Base-by-base conservation (phyloP, 345 rosid species). In the Lumnitzera littorea region DNA sequence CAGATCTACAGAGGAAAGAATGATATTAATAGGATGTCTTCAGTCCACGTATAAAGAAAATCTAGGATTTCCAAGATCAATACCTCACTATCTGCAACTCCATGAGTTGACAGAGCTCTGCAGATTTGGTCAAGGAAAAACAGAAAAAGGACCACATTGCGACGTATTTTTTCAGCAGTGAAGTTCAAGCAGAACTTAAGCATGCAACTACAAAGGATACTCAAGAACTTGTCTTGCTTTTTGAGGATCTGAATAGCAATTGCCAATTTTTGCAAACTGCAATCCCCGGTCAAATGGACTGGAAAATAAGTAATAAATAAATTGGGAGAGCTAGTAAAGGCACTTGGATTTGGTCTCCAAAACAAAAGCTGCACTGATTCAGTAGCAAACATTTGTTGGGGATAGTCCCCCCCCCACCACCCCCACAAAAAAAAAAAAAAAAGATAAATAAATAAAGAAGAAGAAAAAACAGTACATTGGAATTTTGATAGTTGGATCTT, bases 21-120 rank as follows among this genome's bases (percentile, higher is more conserved):
- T 12, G n/a, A 60, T 65, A 66, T 71, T 46, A 68, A 58, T 16
- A 62, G 11, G 66, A 59, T 23, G 53, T 61, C 66, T 62, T 41
- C 24, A 24, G 46, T 20, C 58, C 16, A 11, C 51, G 36, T 41
- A 63, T 51, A 58, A 63, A 61, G 59, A 49, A 60, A 70, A 49
- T 56, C 49, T 25, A 61, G 10, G 25, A 50, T 52, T 20, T 70
- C 49, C 36, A 60, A 64, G 75, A 67, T 60, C 20, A 36, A 54
- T 81, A 90, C 99, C 97, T 90, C 97, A 66, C 83, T 80, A 55
- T 88, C 80, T 60, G 85, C 64, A 65, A 86, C 84, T 52, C 89
- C 96, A 61, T 81, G 56, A 17, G 67, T 62, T 24, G 60, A 69
- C 12, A 94, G 84, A 63, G 74, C 56, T 53, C 98, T 89, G 71